Base-by-base conservation (phyloP, 139 green algal species). In the Astrephomene gubernaculifera region DNA sequence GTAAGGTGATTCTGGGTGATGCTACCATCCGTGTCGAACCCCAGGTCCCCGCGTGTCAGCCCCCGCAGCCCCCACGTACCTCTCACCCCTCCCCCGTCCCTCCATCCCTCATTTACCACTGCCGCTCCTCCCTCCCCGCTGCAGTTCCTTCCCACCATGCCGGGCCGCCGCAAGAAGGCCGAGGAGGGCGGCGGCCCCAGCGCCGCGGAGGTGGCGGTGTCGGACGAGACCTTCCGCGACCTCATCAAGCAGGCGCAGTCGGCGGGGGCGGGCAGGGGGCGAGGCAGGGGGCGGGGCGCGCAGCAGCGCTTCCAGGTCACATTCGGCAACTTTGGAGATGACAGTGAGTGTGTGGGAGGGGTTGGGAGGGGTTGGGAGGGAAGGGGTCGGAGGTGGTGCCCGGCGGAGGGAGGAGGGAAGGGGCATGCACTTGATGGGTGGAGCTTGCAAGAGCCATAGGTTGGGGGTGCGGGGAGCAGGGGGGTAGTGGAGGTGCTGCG, bases 191-290 rank as follows among this genome's bases (percentile, higher is more conserved):
- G 74, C 67, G 71, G 33, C 44, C 74, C 27, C 6, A 70, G 49
- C 43, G 86, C 21, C 14, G 69, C 35, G 19, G 79, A 88, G 9
- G 80, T 38, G 22, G 85, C 71, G 41, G 71, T 71, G 60, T 72
- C n/a, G 9, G 88, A 92, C 57, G 83, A 87, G 38, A 86, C 71
- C 1, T 95, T 94, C 41, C 83, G 90, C 29, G 92, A 94, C 49
- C 85, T 95, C 1, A 90, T 94, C 41, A 84, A 87, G 39, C 63
- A 75, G 63, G 79, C 64, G 21, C 43, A 65, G 36, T 70, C 35
- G 35, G 73, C 35, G 33, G 71, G 17, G 19, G 52, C 10, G 19
- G 43, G 54, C 57, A 29, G 7, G 27, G 76, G 76, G 6, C 76
- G 79, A 2, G 79, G 79, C 9, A 43, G 79, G 9, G 79, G 79